Conservation (phyloP, 371 early-diverging fungal genomes). For the Batrachochytrium dendrobatidis region DNA sequence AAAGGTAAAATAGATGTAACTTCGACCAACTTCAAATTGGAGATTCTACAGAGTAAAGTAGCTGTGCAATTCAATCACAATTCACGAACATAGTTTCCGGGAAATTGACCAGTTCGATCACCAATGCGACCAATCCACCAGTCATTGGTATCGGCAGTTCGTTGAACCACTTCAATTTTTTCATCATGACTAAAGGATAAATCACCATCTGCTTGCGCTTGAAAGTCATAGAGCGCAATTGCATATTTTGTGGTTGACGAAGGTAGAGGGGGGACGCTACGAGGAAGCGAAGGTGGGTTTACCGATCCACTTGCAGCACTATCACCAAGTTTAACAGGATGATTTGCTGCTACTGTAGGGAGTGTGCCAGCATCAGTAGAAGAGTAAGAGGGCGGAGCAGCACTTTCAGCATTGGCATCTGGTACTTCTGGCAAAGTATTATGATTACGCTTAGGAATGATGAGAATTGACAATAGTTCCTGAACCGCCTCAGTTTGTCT, state of each 20-base stretch:
- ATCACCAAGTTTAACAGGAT: too few relatives aligned
- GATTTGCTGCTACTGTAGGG: too few relatives aligned
- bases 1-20: too few relatives aligned
- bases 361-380: background rate
- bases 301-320: background rate
- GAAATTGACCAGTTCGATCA: constrained; percentile 31
- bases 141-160: constrained; percentile 30
- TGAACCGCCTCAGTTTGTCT: constrained; percentile 14
- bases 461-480: constrained; percentile 19
- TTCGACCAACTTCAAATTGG: too few relatives aligned
- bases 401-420: too few relatives aligned
- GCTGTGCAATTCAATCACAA: too few relatives aligned
- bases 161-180: constrained; percentile 31
- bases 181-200: constrained; percentile 35
- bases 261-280: background rate
- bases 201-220: constrained; percentile 33
- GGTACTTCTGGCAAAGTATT: too few relatives aligned
- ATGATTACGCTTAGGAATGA: constrained; percentile 12
- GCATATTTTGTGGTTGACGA: too few relatives aligned
- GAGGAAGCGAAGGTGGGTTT: background rate
- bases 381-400: background rate
- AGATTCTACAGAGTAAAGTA: too few relatives aligned
- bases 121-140: constrained; percentile 37
- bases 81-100: constrained; percentile 39
- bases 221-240: constrained; percentile 39